Base-by-base conservation (phyloP, 208 protist genomes). In the Acanthamoeba lenticulata region DNA sequence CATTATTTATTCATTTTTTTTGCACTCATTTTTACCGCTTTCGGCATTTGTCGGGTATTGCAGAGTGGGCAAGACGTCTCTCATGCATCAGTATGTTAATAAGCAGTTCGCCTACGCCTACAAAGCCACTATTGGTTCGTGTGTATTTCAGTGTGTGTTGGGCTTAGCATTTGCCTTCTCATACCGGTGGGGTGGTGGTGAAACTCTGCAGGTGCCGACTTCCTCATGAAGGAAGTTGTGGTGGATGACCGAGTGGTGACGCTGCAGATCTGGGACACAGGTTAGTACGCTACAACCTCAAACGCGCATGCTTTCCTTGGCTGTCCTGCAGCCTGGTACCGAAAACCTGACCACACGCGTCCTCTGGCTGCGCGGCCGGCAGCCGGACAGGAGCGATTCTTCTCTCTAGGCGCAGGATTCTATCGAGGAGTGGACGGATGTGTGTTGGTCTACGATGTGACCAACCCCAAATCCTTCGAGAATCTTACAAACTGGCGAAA, bases 341-440 rank as follows among this genome's bases (percentile, higher is more conserved):
- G 15, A 62, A n/a, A n/a, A 62, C 24, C 24, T n/a, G 2, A 21
- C 65, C n/a, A 40, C 17, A 17, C 4, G 2, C 15, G 21, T 5
- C 27, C 2, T 85, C 15, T 47, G 38, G 74, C 17, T 55, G 17
- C 13, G 19, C 52, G 6, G 5, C n/a, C 13, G 44, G 67, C 86
- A 94, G 96, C 96, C 52, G 96, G 96, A 32, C 96, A 97, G 77
- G 96, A 97, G 79, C 88, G 96, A 17, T 97, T 97, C 93, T 83
- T 90, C 52, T 95, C 92, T 81, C 45, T 97, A 4, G 95, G 95
- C 27, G 62, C 81, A 69, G n/a, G 94, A 27, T 97, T 96, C 65
- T 97, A 95, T 60, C 32, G 96, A 1, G 96, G 96, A 21, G 92
- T 95, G 27, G 96, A 97, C 74, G 74, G 55, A 45, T 97, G 96